Conservation (phyloP, 2,329 filamentous ascomycete species). For the Herpotrichia juniperi region DNA sequence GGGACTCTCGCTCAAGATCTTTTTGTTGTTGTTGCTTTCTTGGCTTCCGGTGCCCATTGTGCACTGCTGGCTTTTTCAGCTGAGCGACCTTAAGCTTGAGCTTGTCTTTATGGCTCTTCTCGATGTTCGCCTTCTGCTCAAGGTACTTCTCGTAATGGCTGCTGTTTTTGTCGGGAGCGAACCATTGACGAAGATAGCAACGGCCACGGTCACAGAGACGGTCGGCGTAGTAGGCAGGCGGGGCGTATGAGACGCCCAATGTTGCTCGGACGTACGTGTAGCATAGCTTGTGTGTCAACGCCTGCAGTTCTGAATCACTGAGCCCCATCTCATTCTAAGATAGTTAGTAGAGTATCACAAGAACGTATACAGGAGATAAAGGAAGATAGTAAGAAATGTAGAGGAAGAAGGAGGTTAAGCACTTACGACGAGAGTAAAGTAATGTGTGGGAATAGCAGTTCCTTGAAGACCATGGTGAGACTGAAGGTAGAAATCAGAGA, state of each 20-base stretch:
- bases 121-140: not conserved
- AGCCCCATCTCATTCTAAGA: too few relatives aligned
- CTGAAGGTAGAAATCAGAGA: constrained; percentile 39
- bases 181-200: constrained; percentile 5
- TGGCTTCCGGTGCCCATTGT: not conserved
- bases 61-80: not conserved
- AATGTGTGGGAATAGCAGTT: constrained; percentile 37
- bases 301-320: too few relatives aligned
- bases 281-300: constrained; percentile 35
- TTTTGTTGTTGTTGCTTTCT: not conserved
- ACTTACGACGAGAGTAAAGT: too few relatives aligned
- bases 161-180: not conserved
- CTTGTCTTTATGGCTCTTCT: not conserved
- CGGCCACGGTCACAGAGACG: constrained; percentile 46
- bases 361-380: too few relatives aligned
- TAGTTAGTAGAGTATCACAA: too few relatives aligned
- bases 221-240: constrained; percentile 49
- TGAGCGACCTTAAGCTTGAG: not conserved
- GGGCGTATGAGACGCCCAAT: constrained; percentile 39
- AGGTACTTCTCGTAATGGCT: not conserved
- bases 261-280: constrained; percentile 41
- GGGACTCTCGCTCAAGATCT: not conserved
- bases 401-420: too few relatives aligned
- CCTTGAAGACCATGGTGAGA: constrained; percentile 34
- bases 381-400: too few relatives aligned